Evolutionary conservation across 768 basidiomycete genomes (phyloP).

Genomic region (Rubroboletus satanas): DNA sequence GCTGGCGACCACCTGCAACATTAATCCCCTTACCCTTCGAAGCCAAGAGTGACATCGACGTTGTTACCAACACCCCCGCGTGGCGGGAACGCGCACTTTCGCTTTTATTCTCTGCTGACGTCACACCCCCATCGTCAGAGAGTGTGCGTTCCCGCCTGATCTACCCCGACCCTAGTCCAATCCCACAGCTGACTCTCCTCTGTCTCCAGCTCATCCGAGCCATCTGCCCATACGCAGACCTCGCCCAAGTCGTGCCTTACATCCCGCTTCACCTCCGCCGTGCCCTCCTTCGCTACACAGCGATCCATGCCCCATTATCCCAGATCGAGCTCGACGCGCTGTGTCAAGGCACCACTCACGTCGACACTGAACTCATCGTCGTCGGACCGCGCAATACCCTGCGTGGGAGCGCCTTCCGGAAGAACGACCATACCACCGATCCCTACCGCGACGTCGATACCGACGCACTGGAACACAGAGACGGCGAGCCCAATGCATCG

Average conservation of each 20-base stretch:
- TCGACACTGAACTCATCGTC: slow-evolving; percentile 61
- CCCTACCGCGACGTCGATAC: background rate
- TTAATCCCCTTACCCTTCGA: slow-evolving; percentile 11
- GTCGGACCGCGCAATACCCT: slow-evolving; percentile 51
- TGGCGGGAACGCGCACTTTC: slow-evolving; percentile 60
- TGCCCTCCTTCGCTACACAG: slow-evolving; percentile 53
- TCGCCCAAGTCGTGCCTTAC: slow-evolving; percentile 45
- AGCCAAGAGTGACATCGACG: slow-evolving; percentile 3
- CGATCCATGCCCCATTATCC: slow-evolving; percentile 54
- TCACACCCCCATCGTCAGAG: background rate
- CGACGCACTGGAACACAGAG: background rate
- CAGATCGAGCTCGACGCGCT: slow-evolving; percentile 48
- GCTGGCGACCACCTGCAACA: slow-evolving; percentile 44
- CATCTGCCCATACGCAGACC: slow-evolving; percentile 38
- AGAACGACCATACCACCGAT: background rate
- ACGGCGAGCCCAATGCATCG: background rate
- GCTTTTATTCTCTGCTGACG: slow-evolving; percentile 37
- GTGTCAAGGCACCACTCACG: slow-evolving; percentile 47
- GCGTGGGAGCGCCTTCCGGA: slow-evolving; percentile 41
- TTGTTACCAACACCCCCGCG: slow-evolving; percentile 26
- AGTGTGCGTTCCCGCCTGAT: background rate
- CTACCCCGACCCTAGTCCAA: slow-evolving; percentile 17
- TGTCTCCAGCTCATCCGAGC: slow-evolving; percentile 51
- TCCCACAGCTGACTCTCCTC: slow-evolving; percentile 54
- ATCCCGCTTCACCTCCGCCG: slow-evolving; percentile 59